Conservation (phyloP, 257 asterid genomes). For the Lithospermum erythrorhizon region DNA sequence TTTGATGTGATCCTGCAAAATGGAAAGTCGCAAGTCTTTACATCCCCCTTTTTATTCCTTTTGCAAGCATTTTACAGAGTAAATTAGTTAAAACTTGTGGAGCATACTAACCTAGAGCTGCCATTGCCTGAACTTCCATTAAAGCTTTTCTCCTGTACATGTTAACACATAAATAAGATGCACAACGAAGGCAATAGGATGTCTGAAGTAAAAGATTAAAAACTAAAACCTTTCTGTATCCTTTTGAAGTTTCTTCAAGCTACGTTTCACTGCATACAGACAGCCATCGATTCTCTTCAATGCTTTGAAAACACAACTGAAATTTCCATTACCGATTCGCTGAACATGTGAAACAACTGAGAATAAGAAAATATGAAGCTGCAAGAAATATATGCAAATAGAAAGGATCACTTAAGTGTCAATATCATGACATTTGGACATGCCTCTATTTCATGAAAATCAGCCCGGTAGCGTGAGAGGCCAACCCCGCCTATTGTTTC, state of each 20-base stretch:
- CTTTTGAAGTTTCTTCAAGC: constrained; percentile 54
- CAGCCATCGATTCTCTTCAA: constrained; percentile 90
- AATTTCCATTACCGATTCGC: constrained; percentile 91
- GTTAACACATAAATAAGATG: constrained; percentile 10
- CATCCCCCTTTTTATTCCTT: background rate
- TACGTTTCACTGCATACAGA: constrained; percentile 78
- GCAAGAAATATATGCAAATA: background rate
- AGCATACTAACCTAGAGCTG: constrained; percentile 60
- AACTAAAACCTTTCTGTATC: constrained; percentile 64
- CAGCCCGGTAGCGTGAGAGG: constrained; percentile 71
- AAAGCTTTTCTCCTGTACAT: constrained; percentile 72
- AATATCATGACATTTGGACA: constrained; percentile 1
- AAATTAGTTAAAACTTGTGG: background rate
- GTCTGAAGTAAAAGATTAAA: constrained; percentile 1
- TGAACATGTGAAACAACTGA: constrained; percentile 17
- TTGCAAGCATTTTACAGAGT: background rate
- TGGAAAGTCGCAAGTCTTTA: constrained; percentile 2
- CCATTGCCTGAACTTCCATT: constrained; percentile 97
- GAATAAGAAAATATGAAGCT: background rate
- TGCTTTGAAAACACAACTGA: constrained; percentile 74
- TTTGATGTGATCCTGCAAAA: constrained; percentile 70
- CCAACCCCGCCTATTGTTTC: constrained; percentile 54
- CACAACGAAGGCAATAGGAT: background rate
- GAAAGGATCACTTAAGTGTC: background rate
- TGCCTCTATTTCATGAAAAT: constrained; percentile 86